phyloP scores from a whole-genome alignment of 306 rosid genomes.

The Carpinus viminea region DNA sequence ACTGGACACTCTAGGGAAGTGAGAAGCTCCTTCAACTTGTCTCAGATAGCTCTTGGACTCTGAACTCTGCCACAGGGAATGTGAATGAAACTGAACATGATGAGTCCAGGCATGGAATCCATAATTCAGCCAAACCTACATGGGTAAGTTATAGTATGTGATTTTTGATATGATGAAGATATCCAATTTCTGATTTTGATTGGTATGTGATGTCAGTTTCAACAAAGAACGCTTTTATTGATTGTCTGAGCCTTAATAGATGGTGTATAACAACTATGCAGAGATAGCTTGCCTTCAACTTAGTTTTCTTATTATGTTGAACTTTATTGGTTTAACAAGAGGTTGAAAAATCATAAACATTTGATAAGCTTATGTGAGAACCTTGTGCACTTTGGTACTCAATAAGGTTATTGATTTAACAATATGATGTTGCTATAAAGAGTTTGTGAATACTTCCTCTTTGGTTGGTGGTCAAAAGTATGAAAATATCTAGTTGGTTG shows the following conservation, averaged over 20 bases:
- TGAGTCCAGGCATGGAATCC: conserved; percentile 29
- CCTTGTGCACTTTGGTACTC: background rate
- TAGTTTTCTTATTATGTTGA: background rate
- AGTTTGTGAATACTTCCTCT: background rate
- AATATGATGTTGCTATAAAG: background rate
- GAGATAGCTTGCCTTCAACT: background rate
- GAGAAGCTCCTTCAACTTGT: conserved; percentile 78
- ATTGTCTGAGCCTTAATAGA: background rate
- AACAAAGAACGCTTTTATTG: background rate
- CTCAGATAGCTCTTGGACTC: conserved; percentile 44
- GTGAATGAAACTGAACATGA: conserved; percentile 34
- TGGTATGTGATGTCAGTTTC: background rate
- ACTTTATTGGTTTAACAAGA: background rate
- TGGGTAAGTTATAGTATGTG: conserved; percentile 52
- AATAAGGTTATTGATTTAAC: background rate
- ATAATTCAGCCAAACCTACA: conserved; percentile 18
- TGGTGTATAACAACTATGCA: background rate
- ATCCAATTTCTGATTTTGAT: background rate
- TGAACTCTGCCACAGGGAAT: conserved; percentile 12
- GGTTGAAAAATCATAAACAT: background rate
- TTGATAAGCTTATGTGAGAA: background rate
- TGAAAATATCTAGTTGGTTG: background rate
- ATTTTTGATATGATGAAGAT: conserved; percentile 9
- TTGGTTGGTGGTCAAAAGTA: background rate
- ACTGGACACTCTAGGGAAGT: conserved; percentile 63